Evolutionary conservation across 139 green algal genomes (phyloP).

Genomic region (Nannochloris sp.): DNA sequence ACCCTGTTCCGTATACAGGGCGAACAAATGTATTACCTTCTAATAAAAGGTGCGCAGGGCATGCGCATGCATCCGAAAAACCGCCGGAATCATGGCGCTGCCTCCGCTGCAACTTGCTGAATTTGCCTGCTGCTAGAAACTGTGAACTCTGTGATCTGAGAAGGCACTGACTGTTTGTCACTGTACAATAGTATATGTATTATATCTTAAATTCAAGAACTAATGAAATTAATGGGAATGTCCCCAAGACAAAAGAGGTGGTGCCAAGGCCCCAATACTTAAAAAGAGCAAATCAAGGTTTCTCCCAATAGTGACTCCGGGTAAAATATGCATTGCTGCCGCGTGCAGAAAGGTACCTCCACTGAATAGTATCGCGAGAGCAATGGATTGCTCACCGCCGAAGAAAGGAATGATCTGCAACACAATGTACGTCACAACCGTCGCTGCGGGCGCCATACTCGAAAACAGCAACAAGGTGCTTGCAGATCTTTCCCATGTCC

Average conservation of each 20-base stretch:
- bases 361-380: conserved; percentile 37
- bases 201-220: not conserved
- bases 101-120: no score
- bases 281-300: no score
- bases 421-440: conserved; percentile 31
- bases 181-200: not conserved
- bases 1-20: not conserved
- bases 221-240: conserved; percentile 12
- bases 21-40: no score
- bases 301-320: conserved; percentile 22
- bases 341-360: conserved; percentile 61
- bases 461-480: conserved; percentile 14
- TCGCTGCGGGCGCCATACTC: conserved; percentile 23
- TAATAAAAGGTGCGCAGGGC: no score
- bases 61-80: no score
- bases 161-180: not conserved
- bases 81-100: no score
- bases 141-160: no score
- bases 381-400: conserved; percentile 6
- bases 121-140: no score
- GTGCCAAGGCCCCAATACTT: not conserved
- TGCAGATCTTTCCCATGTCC: conserved; percentile 21
- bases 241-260: conserved; percentile 3
- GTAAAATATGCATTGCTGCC: conserved; percentile 53
- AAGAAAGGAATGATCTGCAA: conserved; percentile 19